Base-by-base conservation (phyloP, 2,329 filamentous ascomycete genomes). In the Aspergillus pseudoterreus region DNA sequence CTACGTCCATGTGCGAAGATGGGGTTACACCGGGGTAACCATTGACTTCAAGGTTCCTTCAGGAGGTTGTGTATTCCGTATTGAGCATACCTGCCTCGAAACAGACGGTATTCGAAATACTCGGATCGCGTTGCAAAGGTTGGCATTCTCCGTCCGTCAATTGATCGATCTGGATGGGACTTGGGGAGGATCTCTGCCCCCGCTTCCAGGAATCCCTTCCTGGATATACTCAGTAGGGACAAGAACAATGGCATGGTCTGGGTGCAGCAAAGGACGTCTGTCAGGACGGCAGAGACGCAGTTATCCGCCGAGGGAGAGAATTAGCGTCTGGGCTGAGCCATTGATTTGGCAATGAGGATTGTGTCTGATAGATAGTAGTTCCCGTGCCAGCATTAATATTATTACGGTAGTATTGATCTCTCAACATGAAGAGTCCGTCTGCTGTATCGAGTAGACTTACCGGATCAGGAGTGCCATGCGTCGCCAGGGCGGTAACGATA, bases 371-470 rank as follows among this genome's bases (percentile, higher is more conserved):
- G 14, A 14, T 27, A 12, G 14, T 4, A 11, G 10, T 44, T 22
- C 8, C 15, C 24, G 43, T 45, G n/a, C 43, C 43, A 30, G 30
- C 27, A 19, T 15, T 15, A 33, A 14, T 33, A 17, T 19, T 19
- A n/a, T 17, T 46, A 5, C 21, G 17, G n/a, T n/a, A n/a, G n/a
- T n/a, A n/a, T n/a, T n/a, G n/a, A 22, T 15, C 12, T 24, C 27
- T 46, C 32, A 38, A 15, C 44, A 24, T 17, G 21, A 22, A 21
- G 27, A 35, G 38, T n/a, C 36, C 33, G 44, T n/a, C 17, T 21
- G 49, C 45, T 44, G 47, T 45, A 19, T 3, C 19, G 19, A 19
- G 19, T 19, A 48, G 50, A 45, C 45, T 51, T 51, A 51, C 50
- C 22, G 17, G 1, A 51, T 51, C 47, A 22, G 50, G 50, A 14